Evolutionary conservation across 2,329 filamentous ascomycete genomes (phyloP).

Genomic region (Penicillium hesseltinei): DNA sequence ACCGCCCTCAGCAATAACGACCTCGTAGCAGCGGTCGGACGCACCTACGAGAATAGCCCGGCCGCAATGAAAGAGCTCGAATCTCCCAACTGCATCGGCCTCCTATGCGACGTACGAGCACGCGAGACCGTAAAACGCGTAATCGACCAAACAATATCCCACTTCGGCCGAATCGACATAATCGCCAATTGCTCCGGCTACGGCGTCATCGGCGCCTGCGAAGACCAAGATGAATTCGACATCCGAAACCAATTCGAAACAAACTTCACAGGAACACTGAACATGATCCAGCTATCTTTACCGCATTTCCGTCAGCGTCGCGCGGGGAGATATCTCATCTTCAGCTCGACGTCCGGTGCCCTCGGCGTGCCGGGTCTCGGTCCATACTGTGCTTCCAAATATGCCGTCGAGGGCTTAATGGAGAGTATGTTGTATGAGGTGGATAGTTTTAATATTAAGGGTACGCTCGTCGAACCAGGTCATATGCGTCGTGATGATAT

Average conservation of each 20-base stretch:
- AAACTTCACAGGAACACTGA: slow-evolving; percentile 92
- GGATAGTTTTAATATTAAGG: slow-evolving; percentile 87
- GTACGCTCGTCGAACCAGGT: slow-evolving; percentile 87
- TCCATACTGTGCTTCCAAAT: slow-evolving; percentile 95
- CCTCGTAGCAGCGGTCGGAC: slow-evolving; percentile 80
- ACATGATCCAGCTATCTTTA: slow-evolving; percentile 85
- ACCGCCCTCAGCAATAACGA: slow-evolving; percentile 77
- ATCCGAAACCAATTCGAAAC: slow-evolving; percentile 95
- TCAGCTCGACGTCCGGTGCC: slow-evolving; percentile 87
- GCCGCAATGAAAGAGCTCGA: slow-evolving; percentile 71
- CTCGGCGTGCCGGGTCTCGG: slow-evolving; percentile 91
- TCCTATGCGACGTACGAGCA: slow-evolving; percentile 87
- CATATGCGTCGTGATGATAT: slow-evolving; percentile 80
- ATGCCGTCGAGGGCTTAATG: slow-evolving; percentile 91
- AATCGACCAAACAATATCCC: slow-evolving; percentile 66
- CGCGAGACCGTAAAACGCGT: slow-evolving; percentile 72
- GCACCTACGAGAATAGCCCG: slow-evolving; percentile 71
- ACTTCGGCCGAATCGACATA: slow-evolving; percentile 80
- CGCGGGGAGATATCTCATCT: slow-evolving; percentile 83
- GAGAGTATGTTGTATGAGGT: slow-evolving; percentile 97
- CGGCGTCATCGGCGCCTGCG: slow-evolving; percentile 90
- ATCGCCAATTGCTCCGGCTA: slow-evolving; percentile 94
- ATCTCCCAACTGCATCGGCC: slow-evolving; percentile 63
- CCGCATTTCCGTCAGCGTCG: slow-evolving; percentile 80
- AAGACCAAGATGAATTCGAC: slow-evolving; percentile 95